Evolutionary conservation across 805 yeast species (phyloP).

Genomic region (Candida ipomoeae): DNA sequence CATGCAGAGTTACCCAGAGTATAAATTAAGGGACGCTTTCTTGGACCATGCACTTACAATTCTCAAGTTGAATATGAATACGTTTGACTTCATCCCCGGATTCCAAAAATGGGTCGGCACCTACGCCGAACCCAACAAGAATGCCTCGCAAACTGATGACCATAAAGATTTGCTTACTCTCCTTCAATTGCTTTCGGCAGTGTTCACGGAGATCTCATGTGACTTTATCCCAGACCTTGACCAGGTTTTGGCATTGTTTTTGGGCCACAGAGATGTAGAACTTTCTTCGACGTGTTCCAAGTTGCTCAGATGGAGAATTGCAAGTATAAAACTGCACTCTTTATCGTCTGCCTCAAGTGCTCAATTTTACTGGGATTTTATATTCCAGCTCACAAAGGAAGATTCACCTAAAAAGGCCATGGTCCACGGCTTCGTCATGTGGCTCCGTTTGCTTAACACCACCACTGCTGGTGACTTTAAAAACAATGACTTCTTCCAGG

Average conservation of each 20-base stretch:
- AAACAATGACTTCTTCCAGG: conserved; percentile 23
- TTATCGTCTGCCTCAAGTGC: conserved; percentile 8
- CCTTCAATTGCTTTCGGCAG: not conserved
- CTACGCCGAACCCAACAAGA: not conserved
- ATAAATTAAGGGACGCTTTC: not conserved
- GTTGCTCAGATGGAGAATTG: conserved; percentile 53
- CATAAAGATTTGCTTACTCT: not conserved
- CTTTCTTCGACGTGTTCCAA: conserved; percentile 37
- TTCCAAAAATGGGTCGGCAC: not conserved
- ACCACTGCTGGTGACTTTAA: conserved; percentile 12
- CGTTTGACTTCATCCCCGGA: conserved; percentile 12
- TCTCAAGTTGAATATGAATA: conserved; percentile 3
- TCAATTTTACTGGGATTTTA: conserved; percentile 42
- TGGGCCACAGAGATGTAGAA: conserved; percentile 35
- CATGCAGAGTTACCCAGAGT: not conserved
- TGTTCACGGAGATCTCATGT: not conserved
- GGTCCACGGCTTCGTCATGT: conserved; percentile 46
- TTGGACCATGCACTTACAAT: conserved; percentile 1
- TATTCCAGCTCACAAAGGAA: conserved; percentile 35
- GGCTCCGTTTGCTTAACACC: conserved; percentile 49
- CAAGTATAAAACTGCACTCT: conserved; percentile 21
- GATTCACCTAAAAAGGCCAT: conserved; percentile 17
- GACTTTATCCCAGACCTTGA: conserved; percentile 11
- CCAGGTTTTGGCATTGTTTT: conserved; percentile 26
- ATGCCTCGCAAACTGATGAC: not conserved